These are phyloP conservation scores for Dactylella cylindrospora DNA, from an alignment of 2,329 filamentous ascomycete genomes.

Conservation along the genomic window DNA sequence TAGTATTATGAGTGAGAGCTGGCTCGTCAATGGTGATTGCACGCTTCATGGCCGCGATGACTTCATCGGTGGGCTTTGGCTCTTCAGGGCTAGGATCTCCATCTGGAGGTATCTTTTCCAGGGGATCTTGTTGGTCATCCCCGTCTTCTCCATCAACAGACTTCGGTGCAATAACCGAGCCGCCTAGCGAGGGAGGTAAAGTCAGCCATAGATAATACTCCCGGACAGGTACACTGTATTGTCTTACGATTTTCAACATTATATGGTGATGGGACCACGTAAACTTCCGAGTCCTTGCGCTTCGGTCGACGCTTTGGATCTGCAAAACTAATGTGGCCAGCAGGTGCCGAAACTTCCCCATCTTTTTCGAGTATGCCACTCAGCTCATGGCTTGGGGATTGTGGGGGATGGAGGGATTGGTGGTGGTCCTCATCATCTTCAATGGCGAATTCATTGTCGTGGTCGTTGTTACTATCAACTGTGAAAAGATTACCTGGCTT, in stretches of 20 bases:
- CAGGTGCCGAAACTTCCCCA: conserved; percentile 7
- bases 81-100: too few species aligned
- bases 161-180: conserved; percentile 27
- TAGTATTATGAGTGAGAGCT: conserved; percentile 48
- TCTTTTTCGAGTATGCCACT: conserved; percentile 33
- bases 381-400: conserved; percentile 10
- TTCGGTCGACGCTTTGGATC: conserved; percentile 18
- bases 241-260: conserved; percentile 40
- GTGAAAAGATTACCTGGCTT: conserved; percentile 44
- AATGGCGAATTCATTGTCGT: conserved; percentile 23
- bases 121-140: conserved; percentile 24
- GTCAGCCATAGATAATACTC: background rate
- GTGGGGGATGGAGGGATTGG: conserved; percentile 17
- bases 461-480: conserved; percentile 44
- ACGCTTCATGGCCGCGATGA: conserved; percentile 45
- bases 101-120: conserved; percentile 16
- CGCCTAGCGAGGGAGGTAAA: conserved; percentile 10
- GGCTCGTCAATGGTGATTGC: conserved; percentile 58
- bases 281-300: conserved; percentile 31
- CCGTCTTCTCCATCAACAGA: conserved; percentile 13
- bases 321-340: conserved; percentile 36
- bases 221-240: background rate
- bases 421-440: conserved; percentile 33
- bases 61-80: conserved; percentile 45
- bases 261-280: conserved; percentile 29